Percentiles rank a stretch among this genome's conserved stretches.
These are phyloP conservation scores for Penicillium sp. DNA, from an alignment of 2,329 filamentous ascomycete species.

Conservation along the genomic window DNA sequence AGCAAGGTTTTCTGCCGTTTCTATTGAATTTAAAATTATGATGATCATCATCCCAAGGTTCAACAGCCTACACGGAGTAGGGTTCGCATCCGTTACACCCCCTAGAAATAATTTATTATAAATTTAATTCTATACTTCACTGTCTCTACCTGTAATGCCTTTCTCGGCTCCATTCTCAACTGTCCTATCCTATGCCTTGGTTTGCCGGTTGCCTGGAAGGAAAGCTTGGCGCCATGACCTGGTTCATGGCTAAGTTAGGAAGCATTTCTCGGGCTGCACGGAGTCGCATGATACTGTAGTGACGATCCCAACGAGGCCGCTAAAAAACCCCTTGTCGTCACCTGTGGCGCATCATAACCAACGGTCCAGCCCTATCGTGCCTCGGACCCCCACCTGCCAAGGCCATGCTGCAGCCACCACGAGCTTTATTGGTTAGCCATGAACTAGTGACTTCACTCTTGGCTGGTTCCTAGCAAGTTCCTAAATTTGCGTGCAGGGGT, in stretches of 20 bases:
- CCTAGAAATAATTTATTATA: background rate
- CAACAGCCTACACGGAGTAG: background rate
- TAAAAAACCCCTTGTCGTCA: constrained; percentile 2
- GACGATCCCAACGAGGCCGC: background rate
- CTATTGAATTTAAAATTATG: background rate
- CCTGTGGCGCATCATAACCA: constrained; percentile 13
- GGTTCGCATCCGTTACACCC: background rate
- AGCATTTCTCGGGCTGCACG: background rate
- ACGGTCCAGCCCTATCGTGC: constrained; percentile 21
- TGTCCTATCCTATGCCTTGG: constrained; percentile 16
- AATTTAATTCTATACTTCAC: background rate
- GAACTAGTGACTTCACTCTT: constrained; percentile 13
- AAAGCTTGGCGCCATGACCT: constrained; percentile 12
- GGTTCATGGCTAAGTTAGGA: background rate
- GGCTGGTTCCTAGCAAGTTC: background rate
- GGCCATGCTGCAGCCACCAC: constrained; percentile 5
- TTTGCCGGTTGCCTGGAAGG: constrained; percentile 26
- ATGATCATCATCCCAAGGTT: background rate
- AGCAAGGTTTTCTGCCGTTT: background rate
- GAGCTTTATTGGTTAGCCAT: constrained; percentile 4
- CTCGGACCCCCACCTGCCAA: constrained; percentile 21
- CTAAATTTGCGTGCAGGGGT: background rate
- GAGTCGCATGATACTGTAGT: constrained; percentile 3
- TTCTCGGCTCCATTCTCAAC: constrained; percentile 4
- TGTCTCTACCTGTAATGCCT: background rate